Conservation (phyloP, 305 asterid species). For the Caryopteris hybrid region DNA sequence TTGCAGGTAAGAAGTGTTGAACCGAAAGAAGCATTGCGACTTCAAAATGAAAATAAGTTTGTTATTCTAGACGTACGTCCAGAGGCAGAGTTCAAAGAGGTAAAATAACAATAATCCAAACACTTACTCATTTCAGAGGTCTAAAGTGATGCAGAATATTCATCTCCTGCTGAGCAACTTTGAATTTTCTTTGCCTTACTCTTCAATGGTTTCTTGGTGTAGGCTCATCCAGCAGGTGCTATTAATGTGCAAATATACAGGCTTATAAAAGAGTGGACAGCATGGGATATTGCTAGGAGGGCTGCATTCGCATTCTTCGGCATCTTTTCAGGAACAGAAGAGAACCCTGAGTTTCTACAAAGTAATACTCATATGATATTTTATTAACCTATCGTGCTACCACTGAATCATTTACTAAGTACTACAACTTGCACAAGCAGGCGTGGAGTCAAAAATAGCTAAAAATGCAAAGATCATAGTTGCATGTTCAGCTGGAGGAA, state of each 20-base stretch:
- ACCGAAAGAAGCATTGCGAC: constrained; percentile 81
- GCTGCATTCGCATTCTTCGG: constrained; percentile 96
- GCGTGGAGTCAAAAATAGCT: constrained; percentile 66
- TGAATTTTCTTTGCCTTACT: not conserved
- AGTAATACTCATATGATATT: constrained; percentile 32
- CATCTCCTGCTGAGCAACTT: not conserved
- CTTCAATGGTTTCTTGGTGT: constrained; percentile 16
- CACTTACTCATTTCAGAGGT: not conserved
- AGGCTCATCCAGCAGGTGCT: constrained; percentile 95
- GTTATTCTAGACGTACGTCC: constrained; percentile 90
- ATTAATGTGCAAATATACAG: constrained; percentile 87
- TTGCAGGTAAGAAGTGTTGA: constrained; percentile 91
- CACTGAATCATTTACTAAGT: not conserved
- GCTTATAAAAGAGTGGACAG: constrained; percentile 97
- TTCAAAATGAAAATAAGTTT: constrained; percentile 70
- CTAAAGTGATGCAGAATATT: not conserved
- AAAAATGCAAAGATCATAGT: constrained; percentile 83
- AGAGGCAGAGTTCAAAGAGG: constrained; percentile 92
- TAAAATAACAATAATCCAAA: constrained; percentile 9
- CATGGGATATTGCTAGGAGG: constrained; percentile 95
- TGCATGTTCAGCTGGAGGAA: constrained; percentile 94
- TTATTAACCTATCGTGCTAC: not conserved
- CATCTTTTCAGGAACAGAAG: constrained; percentile 89
- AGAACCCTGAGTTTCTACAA: constrained; percentile 76
- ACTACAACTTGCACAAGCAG: constrained; percentile 32